phyloP scores from a whole-genome alignment of 2,329 filamentous ascomycete genomes.

The Ilyonectria mors-panacis region DNA sequence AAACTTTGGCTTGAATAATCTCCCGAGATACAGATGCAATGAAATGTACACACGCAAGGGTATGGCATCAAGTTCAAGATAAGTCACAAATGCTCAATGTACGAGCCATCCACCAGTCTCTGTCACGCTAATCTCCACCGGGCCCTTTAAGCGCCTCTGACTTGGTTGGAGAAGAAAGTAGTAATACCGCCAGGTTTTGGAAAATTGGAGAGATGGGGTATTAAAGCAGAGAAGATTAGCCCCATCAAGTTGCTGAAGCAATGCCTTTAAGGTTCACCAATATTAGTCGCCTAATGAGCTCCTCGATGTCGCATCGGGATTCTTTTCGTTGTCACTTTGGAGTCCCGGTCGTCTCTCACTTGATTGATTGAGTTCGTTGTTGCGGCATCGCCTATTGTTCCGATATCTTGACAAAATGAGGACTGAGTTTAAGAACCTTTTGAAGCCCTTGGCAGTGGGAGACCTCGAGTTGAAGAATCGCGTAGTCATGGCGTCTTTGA shows the following conservation, averaged over 20 bases:
- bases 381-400: not conserved
- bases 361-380: not conserved
- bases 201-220: not conserved
- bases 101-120: not conserved
- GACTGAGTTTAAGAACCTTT: not conserved
- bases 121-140: not conserved
- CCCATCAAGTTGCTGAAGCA: not conserved
- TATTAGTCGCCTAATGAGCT: not conserved
- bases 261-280: not conserved
- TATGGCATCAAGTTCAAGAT: not conserved
- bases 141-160: too few relatives aligned
- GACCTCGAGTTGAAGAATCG: constrained; percentile 13
- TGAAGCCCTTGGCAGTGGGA: constrained; percentile 15
- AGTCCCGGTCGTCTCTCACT: not conserved
- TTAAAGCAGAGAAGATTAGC: not conserved
- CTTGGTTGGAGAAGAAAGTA: not conserved
- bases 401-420: not conserved
- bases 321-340: too few relatives aligned
- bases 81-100: not conserved
- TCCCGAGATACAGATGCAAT: not conserved
- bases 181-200: not conserved
- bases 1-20: not conserved
- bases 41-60: not conserved
- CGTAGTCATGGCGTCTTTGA: constrained; percentile 15
- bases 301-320: not conserved